Evolutionary conservation across 2,329 filamentous ascomycete genomes (phyloP), one percentile per base, ranked within the genome.

Genomic region (Pseudogymnoascus sp.): DNA sequence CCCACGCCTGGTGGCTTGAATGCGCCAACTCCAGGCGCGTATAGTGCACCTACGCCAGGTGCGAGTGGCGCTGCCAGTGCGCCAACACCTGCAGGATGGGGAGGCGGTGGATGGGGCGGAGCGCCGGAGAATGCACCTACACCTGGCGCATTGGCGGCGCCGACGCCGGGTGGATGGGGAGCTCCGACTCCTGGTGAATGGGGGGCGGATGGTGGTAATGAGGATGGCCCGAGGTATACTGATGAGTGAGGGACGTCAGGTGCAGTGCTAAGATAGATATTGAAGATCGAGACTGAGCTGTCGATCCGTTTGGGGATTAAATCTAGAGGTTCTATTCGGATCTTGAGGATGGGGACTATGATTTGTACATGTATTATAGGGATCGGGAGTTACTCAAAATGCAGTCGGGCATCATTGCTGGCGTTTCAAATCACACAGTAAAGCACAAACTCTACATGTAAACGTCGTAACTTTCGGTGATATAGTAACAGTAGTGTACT

Each of bases 11-110:
- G 80, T 54, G 82, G 81, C 0, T 73, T 86, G 69, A 84, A 83
- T 67, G 89, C 89, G 3, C 88, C 88, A 0, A 92, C 89, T 0
- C 89, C 87, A 0, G 87, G 86, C 2, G 86, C 83, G 5, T 84
- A 84, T 66, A 84, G 79, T 7, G 88, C 87, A 13, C 87, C 87
- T 0, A 92, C 88, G 0, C 88, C 88, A 0, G 86, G 84, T 26
- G 86, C 84, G 0, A 84, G 81, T 58, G 84, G 83, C n/a, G 68
- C 69, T 21, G 69, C 68, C 50, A 74, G 70, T 58, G 75, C 68
- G 7, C 66, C 69, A 3, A 70, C 69, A 3, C 68, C 69, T 13
- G 65, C 63, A 7, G 68, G 64, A 9, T 61, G 9, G 31, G 70
- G 70, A 3, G 70, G 69, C 1, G 62, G 58, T 33, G 64, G 62